These are phyloP conservation scores for Trichoderma sp. DNA, from an alignment of 2,329 filamentous ascomycete genomes.

Conservation along the genomic window DNA sequence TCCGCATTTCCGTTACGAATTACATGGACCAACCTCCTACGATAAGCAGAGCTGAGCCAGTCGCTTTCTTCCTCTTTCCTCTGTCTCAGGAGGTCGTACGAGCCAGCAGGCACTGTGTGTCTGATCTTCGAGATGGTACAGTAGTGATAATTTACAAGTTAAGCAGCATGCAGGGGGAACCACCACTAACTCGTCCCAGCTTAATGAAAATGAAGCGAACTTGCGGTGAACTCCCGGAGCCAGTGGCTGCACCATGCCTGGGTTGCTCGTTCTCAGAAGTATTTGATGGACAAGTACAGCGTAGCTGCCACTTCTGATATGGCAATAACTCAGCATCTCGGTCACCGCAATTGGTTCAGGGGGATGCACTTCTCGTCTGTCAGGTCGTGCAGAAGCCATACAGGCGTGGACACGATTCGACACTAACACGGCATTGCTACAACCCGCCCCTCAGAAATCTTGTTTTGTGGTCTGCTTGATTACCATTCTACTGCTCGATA, in stretches of 20 bases:
- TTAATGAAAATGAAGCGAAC: constrained; percentile 1
- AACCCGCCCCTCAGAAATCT: background rate
- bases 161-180: background rate
- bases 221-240: constrained; percentile 13
- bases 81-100: background rate
- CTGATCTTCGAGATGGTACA: background rate
- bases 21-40: background rate
- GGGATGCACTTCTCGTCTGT: background rate
- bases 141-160: background rate
- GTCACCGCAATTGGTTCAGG: background rate
- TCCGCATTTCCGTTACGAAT: background rate
- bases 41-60: background rate
- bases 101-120: background rate
- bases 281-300: background rate
- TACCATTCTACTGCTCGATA: background rate
- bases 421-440: background rate
- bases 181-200: background rate
- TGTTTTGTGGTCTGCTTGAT: background rate
- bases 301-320: background rate
- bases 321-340: background rate
- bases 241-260: background rate
- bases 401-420: constrained; percentile 6
- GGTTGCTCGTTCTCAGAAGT: background rate
- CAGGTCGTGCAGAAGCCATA: constrained; percentile 7
- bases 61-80: background rate